Conservation (phyloP, 495 filamentous ascomycete species). For the Hypoxylon lenormandii region DNA sequence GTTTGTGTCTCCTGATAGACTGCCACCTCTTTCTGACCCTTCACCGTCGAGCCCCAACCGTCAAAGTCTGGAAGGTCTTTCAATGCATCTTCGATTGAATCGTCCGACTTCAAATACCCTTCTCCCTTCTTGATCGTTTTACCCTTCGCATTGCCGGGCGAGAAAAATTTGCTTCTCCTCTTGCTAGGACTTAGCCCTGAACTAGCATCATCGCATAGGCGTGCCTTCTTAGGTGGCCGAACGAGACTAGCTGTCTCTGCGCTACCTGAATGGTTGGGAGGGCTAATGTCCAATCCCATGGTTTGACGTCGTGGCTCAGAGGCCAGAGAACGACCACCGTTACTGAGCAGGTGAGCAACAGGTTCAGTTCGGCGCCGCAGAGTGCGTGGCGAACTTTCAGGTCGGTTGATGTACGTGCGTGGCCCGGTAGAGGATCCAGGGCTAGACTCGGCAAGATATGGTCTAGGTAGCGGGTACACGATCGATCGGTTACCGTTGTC, state of each 20-base stretch:
- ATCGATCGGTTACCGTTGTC: conserved; percentile 53
- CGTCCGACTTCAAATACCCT: conserved; percentile 59
- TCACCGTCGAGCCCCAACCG: conserved; percentile 34
- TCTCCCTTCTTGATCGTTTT: conserved; percentile 38
- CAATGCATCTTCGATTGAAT: conserved; percentile 61
- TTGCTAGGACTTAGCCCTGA: conserved; percentile 32
- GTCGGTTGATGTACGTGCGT: conserved; percentile 43
- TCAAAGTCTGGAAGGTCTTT: conserved; percentile 56
- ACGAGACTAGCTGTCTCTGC: conserved; percentile 5
- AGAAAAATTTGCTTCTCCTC: conserved; percentile 60
- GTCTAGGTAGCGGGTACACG: conserved; percentile 62
- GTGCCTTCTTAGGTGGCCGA: conserved; percentile 64
- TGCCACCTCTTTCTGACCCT: conserved; percentile 39
- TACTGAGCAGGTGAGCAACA: conserved; percentile 52
- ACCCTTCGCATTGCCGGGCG: conserved; percentile 38
- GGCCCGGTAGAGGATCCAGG: conserved; percentile 4
- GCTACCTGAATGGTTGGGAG: conserved; percentile 37
- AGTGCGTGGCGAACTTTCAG: conserved; percentile 32
- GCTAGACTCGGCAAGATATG: conserved; percentile 56
- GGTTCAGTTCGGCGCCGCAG: conserved; percentile 58
- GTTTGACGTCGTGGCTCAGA: conserved; percentile 55
- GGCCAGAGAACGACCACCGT: conserved; percentile 26
- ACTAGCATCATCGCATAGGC: conserved; percentile 58
- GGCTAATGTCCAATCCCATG: conserved; percentile 25
- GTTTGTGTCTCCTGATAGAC: conserved; percentile 46